These are phyloP conservation scores for Pythium plurisporium DNA, from an alignment of 352 stramenopile species.

Conservation along the genomic window DNA sequence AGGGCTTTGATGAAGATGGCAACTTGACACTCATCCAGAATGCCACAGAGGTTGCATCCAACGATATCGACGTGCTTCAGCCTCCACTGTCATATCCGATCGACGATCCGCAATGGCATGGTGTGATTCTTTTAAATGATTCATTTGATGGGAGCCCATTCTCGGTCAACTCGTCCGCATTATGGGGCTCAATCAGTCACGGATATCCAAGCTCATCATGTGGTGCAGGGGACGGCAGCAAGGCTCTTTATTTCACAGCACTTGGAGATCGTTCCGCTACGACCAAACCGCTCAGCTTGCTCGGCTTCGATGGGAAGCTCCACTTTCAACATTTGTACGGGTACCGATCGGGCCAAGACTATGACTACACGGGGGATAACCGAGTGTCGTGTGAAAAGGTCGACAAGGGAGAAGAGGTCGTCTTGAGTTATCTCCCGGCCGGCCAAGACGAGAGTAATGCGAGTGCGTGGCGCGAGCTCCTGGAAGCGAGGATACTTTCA, in stretches of 20 bases:
- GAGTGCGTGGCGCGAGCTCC: constrained; percentile 40
- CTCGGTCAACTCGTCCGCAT: constrained; percentile 21
- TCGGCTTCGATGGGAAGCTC: constrained; percentile 55
- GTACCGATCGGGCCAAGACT: constrained; percentile 32
- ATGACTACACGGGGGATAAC: constrained; percentile 50
- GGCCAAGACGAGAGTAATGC: constrained; percentile 29
- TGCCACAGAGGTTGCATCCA: constrained; percentile 1
- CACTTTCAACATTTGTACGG: constrained; percentile 68
- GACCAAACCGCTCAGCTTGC: constrained; percentile 39
- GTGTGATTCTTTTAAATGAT: constrained; percentile 49
- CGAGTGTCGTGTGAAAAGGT: constrained; percentile 50
- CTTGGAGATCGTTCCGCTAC: constrained; percentile 44
- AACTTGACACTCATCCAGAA: background rate
- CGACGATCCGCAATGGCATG: constrained; percentile 34
- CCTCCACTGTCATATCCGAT: constrained; percentile 33
- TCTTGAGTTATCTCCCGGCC: constrained; percentile 41
- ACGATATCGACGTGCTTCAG: constrained; percentile 35
- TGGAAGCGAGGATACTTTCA: constrained; percentile 28
- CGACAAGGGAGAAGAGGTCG: constrained; percentile 44
- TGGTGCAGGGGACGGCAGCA: constrained; percentile 32
- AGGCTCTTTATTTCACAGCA: constrained; percentile 61
- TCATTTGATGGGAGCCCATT: constrained; percentile 41
- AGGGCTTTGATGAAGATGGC: constrained; percentile 5
- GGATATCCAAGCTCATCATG: constrained; percentile 56
- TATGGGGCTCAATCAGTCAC: constrained; percentile 54